Evolutionary conservation across 257 asterid genomes (phyloP), one percentile per base, ranked within the genome.

Genomic region (Ballota nigra): DNA sequence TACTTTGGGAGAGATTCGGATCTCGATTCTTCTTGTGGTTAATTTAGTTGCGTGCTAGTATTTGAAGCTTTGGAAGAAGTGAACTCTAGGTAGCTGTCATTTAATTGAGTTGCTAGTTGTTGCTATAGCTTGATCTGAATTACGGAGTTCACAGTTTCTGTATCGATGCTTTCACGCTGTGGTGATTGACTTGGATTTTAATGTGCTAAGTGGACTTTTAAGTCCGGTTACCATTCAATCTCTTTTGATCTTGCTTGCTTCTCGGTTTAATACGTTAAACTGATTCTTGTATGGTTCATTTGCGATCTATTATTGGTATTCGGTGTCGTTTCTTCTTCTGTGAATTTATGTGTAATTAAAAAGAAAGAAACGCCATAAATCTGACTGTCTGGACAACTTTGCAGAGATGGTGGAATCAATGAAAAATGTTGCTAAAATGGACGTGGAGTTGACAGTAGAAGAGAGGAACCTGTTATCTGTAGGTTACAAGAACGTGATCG

Each of bases 391-490:
- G 57, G n/a, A 31, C 8, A 69, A 68, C 63, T 45, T 63, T 72
- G 62, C 86, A 91, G 97, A 91, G 79, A 91, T 91, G 96, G 97
- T 88, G 79, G 97, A 86, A 6, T 81, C 96, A 0, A 88, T 88
- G 97, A 91, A 91, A 73, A 86, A 78, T 7, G 92, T 91, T 19
- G 96, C 97, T 1, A 84, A 77, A 47, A 71, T 91, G 92, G 82
- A 85, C 60, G 92, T 89, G 81, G 97, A 91, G 66, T 75, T 89
- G 87, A 85, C 92, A 6, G 84, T 87, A 13, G 97, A 91, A 79
- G 97, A 91, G 83, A 83, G 97, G 82, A 91, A 91, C 80, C 82
- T 91, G 82, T 84, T 91, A 4, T 91, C 97, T n/a, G 97, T 91
- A 16, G 97, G 97, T 15, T 91, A 87, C 83, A 91, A 91, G 87